phyloP scores from a whole-genome alignment of 1,284 basidiomycete genomes.

The Neolentinus lepideus region DNA sequence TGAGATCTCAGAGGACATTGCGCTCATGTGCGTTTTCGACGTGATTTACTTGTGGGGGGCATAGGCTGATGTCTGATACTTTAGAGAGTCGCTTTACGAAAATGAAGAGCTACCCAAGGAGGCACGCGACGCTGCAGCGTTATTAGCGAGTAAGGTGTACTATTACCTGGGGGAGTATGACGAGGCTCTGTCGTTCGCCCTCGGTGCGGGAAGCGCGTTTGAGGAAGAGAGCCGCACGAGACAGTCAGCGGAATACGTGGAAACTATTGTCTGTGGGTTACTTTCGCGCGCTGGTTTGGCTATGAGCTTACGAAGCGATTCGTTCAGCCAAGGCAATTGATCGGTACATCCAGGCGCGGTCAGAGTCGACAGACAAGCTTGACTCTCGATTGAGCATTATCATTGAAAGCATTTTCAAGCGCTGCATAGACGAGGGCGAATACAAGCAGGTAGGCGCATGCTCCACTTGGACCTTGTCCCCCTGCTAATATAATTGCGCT shows the following conservation, averaged over 20 bases:
- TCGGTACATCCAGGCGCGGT: conserved; percentile 68
- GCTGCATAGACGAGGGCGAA: conserved; percentile 82
- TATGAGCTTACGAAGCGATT: conserved; percentile 8
- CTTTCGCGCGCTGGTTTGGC: conserved; percentile 1
- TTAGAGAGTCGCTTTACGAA: conserved; percentile 87
- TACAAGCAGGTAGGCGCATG: conserved; percentile 70
- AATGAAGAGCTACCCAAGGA: conserved; percentile 65
- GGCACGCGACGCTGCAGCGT: conserved; percentile 74
- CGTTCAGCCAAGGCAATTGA: conserved; percentile 86
- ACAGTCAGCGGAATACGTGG: conserved; percentile 80
- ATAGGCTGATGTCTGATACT: conserved; percentile 5
- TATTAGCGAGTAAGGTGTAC: conserved; percentile 93
- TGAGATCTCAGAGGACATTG: conserved; percentile 92
- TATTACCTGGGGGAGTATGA: conserved; percentile 93
- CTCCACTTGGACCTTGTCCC: conserved; percentile 2
- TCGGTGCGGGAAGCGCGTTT: conserved; percentile 85
- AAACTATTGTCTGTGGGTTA: conserved; percentile 85
- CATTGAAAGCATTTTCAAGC: conserved; percentile 81
- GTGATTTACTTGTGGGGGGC: conserved; percentile 11
- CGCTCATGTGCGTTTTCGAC: conserved; percentile 69
- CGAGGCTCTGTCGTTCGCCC: conserved; percentile 88
- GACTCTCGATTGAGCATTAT: conserved; percentile 76
- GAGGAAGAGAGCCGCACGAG: conserved; percentile 59
- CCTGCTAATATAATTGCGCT: conserved; percentile 6
- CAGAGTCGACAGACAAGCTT: conserved; percentile 50